These are phyloP conservation scores for Sapria himalayana DNA, from an alignment of 345 rosid species.

Conservation along the genomic window DNA sequence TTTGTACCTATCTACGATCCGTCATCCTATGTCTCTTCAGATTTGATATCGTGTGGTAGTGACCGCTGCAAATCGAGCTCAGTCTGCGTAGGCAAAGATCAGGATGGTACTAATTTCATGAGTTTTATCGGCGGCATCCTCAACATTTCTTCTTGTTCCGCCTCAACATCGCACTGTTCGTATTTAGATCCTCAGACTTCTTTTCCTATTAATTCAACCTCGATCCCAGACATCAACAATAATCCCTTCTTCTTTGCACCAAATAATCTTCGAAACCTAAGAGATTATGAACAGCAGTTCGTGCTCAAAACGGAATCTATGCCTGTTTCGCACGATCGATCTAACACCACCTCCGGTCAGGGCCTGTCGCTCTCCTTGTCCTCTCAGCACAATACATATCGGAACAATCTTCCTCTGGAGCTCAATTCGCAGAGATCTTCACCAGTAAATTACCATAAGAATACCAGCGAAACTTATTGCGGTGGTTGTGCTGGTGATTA, in stretches of 20 bases:
- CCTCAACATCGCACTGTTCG: conserved; percentile 15
- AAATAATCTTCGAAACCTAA: conserved; percentile 24
- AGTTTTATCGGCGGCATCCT: conserved; percentile 18
- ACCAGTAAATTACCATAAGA: conserved; percentile 11
- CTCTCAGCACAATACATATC: conserved; percentile 27
- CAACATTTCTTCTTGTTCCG: conserved; percentile 14
- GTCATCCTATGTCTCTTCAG: conserved; percentile 32
- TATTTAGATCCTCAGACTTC: conserved; percentile 30
- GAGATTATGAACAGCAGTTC: conserved; percentile 23
- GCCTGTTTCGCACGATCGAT: conserved; percentile 9
- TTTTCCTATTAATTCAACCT: conserved; percentile 24
- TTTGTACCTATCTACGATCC: conserved; percentile 27
- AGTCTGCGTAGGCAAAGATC: conserved; percentile 16
- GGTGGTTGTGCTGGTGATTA: conserved; percentile 18
- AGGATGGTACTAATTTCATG: conserved; percentile 28
- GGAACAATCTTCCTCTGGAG: conserved; percentile 22
- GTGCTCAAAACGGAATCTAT: conserved; percentile 35
- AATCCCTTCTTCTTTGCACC: conserved; percentile 30
- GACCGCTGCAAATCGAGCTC: conserved; percentile 8
- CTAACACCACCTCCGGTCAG: conserved; percentile 11
- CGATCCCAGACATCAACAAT: conserved; percentile 18
- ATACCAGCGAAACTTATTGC: conserved; percentile 3
- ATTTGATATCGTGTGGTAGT: conserved; percentile 19
- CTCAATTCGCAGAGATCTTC: conserved; percentile 27
- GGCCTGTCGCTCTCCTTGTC: conserved; percentile 53